Evolutionary conservation across 495 filamentous ascomycete genomes (phyloP).

Genomic region (Lentithecium fluviatile): DNA sequence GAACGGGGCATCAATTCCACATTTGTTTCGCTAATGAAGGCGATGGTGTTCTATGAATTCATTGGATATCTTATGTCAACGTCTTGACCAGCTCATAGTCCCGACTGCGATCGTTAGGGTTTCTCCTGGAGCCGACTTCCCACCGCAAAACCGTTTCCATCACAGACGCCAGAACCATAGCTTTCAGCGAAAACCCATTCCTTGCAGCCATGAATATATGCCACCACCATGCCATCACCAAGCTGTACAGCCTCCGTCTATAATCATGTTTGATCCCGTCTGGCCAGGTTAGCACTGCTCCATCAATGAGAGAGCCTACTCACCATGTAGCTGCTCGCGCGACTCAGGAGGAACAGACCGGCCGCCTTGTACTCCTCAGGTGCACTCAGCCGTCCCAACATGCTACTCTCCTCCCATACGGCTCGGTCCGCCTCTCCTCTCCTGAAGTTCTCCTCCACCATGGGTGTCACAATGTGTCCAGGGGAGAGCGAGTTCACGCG

Average conservation of each 20-base stretch:
- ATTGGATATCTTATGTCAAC: too few species aligned
- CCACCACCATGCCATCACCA: too few species aligned
- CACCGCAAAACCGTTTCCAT: too few species aligned
- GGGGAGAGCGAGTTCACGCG: conserved; percentile 67
- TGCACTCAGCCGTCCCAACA: conserved; percentile 62
- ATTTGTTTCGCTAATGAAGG: too few species aligned
- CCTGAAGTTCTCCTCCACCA: conserved; percentile 67
- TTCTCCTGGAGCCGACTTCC: too few species aligned
- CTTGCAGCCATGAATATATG: too few species aligned
- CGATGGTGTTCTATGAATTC: too few species aligned
- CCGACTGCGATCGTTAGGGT: too few species aligned
- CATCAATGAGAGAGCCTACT: conserved; percentile 56
- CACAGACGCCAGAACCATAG: too few species aligned
- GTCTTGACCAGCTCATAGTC: too few species aligned
- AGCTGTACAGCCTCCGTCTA: conserved; percentile 19
- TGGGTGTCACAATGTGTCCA: conserved; percentile 70
- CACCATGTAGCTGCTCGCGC: conserved; percentile 72
- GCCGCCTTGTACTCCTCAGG: conserved; percentile 68
- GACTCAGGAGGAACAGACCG: conserved; percentile 60
- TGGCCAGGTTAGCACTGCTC: conserved; percentile 1
- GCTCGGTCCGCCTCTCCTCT: conserved; percentile 58
- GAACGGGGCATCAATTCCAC: too few species aligned
- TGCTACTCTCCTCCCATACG: conserved; percentile 67
- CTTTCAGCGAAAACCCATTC: too few species aligned
- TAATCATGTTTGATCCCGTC: conserved; percentile 59